These are phyloP conservation scores for Penicillium verrucosum DNA, from an alignment of 2,329 filamentous ascomycete species.

Conservation along the genomic window DNA sequence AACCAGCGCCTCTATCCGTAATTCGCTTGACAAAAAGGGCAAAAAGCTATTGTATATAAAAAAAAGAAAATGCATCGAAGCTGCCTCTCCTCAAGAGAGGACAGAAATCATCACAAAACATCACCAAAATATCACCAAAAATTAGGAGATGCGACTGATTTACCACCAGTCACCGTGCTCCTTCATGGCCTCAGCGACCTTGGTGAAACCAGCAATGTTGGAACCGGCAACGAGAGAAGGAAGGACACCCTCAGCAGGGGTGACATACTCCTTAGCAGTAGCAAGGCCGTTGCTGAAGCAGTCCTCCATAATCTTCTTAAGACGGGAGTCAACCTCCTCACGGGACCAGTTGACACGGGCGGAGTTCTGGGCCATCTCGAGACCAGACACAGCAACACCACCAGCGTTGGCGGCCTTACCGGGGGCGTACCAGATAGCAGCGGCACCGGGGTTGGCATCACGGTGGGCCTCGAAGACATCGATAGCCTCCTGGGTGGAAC, in stretches of 20 bases:
- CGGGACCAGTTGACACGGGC: constrained; percentile 77
- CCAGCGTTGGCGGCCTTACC: constrained; percentile 97
- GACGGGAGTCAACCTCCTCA: constrained; percentile 86
- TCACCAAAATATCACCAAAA: background rate
- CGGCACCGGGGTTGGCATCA: constrained; percentile 58
- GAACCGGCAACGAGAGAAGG: constrained; percentile 87
- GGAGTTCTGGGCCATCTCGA: constrained; percentile 99
- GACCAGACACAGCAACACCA: constrained; percentile 92
- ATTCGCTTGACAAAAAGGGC: constrained; percentile 22
- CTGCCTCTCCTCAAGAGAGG: constrained; percentile 8
- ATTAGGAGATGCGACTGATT: constrained; percentile 13
- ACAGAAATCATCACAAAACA: constrained; percentile 15
- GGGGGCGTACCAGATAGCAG: constrained; percentile 89
- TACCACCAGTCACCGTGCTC: constrained; percentile 94
- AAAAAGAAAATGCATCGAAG: constrained; percentile 24
- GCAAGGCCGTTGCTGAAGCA: constrained; percentile 86
- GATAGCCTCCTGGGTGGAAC: constrained; percentile 93
- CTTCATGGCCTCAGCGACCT: constrained; percentile 91
- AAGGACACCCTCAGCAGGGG: constrained; percentile 73
- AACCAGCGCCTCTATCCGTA: constrained; percentile 35
- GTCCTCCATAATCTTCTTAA: constrained; percentile 91
- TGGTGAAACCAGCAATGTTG: constrained; percentile 97
- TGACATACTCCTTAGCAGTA: constrained; percentile 86
- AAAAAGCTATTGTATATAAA: constrained; percentile 10
- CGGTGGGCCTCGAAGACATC: constrained; percentile 83